Evolutionary conservation across 345 rosid genomes (phyloP).

Genomic region (Eucalyptus cloeziana): DNA sequence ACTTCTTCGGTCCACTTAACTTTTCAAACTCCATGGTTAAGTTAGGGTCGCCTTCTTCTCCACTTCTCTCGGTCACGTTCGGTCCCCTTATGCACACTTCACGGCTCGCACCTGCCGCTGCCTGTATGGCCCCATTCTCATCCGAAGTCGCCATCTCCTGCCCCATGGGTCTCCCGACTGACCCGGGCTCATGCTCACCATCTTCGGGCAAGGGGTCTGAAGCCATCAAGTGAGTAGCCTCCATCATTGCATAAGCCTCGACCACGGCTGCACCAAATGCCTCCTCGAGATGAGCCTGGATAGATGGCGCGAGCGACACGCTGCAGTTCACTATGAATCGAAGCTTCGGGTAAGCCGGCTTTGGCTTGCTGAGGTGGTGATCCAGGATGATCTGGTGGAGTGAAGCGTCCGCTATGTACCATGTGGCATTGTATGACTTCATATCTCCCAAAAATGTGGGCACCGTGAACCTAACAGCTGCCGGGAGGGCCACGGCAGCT

Average conservation of each 20-base stretch:
- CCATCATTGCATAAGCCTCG: conserved; percentile 91
- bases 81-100: conserved; percentile 80
- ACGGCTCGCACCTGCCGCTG: conserved; percentile 19
- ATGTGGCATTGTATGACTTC: conserved; percentile 48
- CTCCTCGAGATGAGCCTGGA: conserved; percentile 56
- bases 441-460: conserved; percentile 72
- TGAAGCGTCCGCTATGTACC: conserved; percentile 79
- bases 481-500: conserved; percentile 66
- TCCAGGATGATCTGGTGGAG: conserved; percentile 72
- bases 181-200: conserved; percentile 63
- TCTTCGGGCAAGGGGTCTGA: conserved; percentile 66
- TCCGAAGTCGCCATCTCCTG: conserved; percentile 58
- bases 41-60: background rate
- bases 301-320: conserved; percentile 62
- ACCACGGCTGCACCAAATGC: conserved; percentile 62
- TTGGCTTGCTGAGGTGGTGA: conserved; percentile 39
- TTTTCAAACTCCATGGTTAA: background rate
- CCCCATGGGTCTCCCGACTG: conserved; percentile 72
- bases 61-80: conserved; percentile 28
- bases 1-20: background rate
- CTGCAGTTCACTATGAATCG: conserved; percentile 78
- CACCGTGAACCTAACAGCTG: conserved; percentile 67
- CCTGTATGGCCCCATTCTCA: conserved; percentile 46
- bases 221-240: conserved; percentile 72
- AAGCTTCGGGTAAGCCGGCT: conserved; percentile 47